Conservation (phyloP, 202 grass and related monocot species). For the Schoenoplectus triqueter region DNA sequence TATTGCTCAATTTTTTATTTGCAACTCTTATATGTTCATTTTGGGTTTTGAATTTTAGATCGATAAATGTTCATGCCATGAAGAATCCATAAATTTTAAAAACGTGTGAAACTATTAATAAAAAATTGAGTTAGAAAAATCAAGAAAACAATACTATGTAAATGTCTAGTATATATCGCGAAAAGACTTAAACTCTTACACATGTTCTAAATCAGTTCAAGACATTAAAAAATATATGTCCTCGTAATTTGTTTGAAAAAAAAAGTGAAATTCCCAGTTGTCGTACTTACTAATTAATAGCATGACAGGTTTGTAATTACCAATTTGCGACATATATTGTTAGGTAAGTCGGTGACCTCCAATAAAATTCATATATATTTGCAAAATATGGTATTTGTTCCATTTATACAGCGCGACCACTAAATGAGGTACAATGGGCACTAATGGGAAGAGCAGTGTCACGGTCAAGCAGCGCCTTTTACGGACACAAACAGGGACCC, state of each 20-base stretch:
- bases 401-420: constrained; percentile 12
- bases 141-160: too few species aligned
- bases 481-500: not conserved
- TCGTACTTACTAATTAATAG: not conserved
- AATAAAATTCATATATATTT: not conserved
- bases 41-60: too few species aligned
- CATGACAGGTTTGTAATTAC: not conserved
- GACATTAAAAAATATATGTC: too few species aligned
- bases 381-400: not conserved
- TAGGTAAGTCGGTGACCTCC: not conserved
- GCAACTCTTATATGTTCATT: too few species aligned
- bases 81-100: too few species aligned
- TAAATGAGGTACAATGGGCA: constrained; percentile 20
- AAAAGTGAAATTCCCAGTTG: not conserved
- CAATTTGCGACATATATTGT: not conserved
- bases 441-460: constrained; percentile 16
- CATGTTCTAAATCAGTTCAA: too few species aligned
- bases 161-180: too few species aligned
- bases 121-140: too few species aligned
- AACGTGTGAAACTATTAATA: too few species aligned
- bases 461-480: constrained; percentile 22
- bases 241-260: not conserved
- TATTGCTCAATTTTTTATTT: too few species aligned
- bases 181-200: too few species aligned
- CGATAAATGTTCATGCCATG: too few species aligned